Conservation (phyloP, 768 basidiomycete genomes). For the Coprinellus micaceus region DNA sequence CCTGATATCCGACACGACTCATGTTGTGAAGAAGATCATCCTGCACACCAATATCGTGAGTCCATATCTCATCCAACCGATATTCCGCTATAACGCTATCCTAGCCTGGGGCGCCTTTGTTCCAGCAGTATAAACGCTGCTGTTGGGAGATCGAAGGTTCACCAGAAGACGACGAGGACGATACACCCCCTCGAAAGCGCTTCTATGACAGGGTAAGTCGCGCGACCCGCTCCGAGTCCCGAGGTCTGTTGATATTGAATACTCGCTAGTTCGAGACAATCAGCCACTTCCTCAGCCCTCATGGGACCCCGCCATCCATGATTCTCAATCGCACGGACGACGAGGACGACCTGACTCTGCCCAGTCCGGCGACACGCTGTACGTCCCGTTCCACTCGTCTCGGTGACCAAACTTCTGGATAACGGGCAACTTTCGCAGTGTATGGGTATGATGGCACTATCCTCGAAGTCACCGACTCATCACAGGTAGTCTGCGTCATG, state of each 20-base stretch:
- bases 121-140: constrained; percentile 89
- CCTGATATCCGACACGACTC: constrained; percentile 66
- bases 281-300: constrained; percentile 70
- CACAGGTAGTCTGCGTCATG: constrained; percentile 71
- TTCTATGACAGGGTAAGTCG: constrained; percentile 62
- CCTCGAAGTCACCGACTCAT: constrained; percentile 73
- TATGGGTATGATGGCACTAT: constrained; percentile 81
- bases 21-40: constrained; percentile 79
- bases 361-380: constrained; percentile 64
- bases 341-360: constrained; percentile 65
- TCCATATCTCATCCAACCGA: neutral
- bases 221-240: neutral
- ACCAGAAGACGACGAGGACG: constrained; percentile 83
- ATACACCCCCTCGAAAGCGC: constrained; percentile 69
- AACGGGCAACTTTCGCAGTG: constrained; percentile 33
- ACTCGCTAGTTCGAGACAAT: constrained; percentile 57
- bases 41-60: constrained; percentile 85
- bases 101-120: constrained; percentile 86
- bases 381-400: constrained; percentile 25
- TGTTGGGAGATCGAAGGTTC: constrained; percentile 82
- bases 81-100: too few relatives aligned
- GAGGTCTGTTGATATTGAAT: neutral
- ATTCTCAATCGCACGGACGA: constrained; percentile 75
- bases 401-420: neutral
- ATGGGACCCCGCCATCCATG: constrained; percentile 77